Evolutionary conservation across 108 stramenopile genomes (phyloP).

Genomic region (Discostella stelligeroides): DNA sequence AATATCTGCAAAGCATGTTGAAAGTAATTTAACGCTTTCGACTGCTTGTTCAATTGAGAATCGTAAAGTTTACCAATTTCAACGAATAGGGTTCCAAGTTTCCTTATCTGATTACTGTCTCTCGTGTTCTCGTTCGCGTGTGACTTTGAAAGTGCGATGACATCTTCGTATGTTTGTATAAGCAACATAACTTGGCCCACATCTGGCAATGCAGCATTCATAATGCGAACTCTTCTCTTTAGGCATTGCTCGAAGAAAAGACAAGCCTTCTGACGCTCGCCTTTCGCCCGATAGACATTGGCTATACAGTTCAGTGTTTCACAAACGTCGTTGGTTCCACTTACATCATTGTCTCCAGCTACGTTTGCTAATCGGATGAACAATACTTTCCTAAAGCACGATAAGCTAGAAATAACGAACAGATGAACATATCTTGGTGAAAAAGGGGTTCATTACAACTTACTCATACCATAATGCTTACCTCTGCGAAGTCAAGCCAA

Average conservation of each 20-base stretch:
- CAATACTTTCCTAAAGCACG: conserved; percentile 45
- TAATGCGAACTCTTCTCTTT: conserved; percentile 28
- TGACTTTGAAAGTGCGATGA: conserved; percentile 40
- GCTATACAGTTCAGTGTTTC: conserved; percentile 56
- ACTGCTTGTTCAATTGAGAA: conserved; percentile 29
- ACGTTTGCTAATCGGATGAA: conserved; percentile 31
- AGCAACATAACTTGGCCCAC: conserved; percentile 22
- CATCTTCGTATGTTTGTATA: conserved; percentile 52
- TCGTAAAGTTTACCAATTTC: conserved; percentile 53
- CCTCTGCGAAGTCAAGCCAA: conserved; percentile 29
- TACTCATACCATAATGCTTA: not conserved
- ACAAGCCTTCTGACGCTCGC: conserved; percentile 37
- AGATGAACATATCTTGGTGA: not conserved
- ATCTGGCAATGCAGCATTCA: conserved; percentile 11
- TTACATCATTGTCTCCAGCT: conserved; percentile 31
- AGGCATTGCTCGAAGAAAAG: conserved; percentile 42
- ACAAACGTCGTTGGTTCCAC: conserved; percentile 44
- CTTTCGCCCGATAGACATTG: conserved; percentile 45
- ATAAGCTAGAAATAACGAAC: conserved; percentile 21
- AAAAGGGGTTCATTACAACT: not conserved
- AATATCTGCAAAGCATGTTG: conserved; percentile 48
- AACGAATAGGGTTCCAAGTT: conserved; percentile 39
- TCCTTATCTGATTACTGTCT: conserved; percentile 10
- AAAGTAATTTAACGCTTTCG: conserved; percentile 41
- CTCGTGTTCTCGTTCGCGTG: conserved; percentile 18